Base-by-base conservation (phyloP, 805 yeast species). In the Candida broadrunensis region DNA sequence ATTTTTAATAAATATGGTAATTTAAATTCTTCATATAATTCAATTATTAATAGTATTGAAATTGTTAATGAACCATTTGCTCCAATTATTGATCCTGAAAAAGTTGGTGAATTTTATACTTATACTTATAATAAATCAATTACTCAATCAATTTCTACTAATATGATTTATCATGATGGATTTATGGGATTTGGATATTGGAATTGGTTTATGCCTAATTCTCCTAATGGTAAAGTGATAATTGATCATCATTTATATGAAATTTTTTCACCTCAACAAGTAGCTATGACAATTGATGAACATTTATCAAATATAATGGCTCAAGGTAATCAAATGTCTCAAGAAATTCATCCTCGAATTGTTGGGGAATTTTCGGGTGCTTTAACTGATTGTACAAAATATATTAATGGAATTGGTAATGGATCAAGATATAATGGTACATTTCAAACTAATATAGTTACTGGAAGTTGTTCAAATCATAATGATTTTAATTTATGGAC, bases 301-400 rank as follows among this genome's bases (percentile, higher is more conserved):
- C 57, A 51, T 40, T 29, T 48, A 17, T 33, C 31, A 13, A 48
- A 39, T 32, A 43, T 52, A 9, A 17, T 18, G 20, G 37, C 14
- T 16, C 41, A 43, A 25, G 50, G 64, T n/a, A 36, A 60, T 48
- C 40, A 63, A 48, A 50, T 73, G 61, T 9, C 48, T 38, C 20
- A 60, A 32, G 65, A 69, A 35, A 60, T 61, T 34, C 72, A 70
- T 33, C 74, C 76, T 27, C 72, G 77, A 7, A 64, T 83, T 5
- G 75, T 79, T 36, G 90, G 89, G 2, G 89, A 83, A 58, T 83
- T 83, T 80, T 73, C 82, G 24, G 88, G 81, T n/a, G 88, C 85
- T 12, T 65, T 83, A 36, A 82, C 87, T 1, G 89, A 83, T 55
- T 83, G 89, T 58, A 78, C 86, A 4, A 66, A 63, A 29, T 82